Conservation (phyloP, 768 basidiomycete species). For the Calvatia gigantea region DNA sequence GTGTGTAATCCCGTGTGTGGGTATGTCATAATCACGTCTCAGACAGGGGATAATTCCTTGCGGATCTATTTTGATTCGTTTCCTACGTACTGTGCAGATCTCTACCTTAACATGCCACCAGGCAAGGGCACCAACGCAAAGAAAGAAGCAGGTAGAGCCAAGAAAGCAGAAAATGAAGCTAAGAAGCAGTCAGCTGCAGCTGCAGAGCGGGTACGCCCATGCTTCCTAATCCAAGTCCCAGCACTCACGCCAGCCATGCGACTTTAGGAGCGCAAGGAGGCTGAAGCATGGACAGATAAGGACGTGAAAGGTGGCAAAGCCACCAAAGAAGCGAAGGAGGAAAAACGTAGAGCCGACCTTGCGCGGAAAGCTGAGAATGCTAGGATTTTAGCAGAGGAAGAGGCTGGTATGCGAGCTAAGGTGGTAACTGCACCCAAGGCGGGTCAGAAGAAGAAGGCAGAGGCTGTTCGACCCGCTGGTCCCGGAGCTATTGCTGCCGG, state of each 20-base stretch:
- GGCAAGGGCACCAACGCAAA: constrained; percentile 81
- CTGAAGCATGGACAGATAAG: constrained; percentile 63
- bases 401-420: constrained; percentile 55
- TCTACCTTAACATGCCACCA: constrained; percentile 60
- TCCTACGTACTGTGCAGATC: neutral
- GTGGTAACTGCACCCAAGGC: constrained; percentile 65
- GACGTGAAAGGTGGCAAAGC: constrained; percentile 59
- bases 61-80: neutral
- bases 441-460: constrained; percentile 50
- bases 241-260: neutral
- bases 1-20: neutral
- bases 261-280: constrained; percentile 67
- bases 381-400: constrained; percentile 85
- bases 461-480: constrained; percentile 58
- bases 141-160: constrained; percentile 87
- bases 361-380: constrained; percentile 87
- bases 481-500: constrained; percentile 86
- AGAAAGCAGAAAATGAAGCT: constrained; percentile 88
- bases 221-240: neutral
- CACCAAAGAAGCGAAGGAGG: constrained; percentile 68
- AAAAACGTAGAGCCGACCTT: constrained; percentile 75
- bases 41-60: neutral
- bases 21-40: neutral
- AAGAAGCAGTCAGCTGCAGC: constrained; percentile 68
- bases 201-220: constrained; percentile 49